These are phyloP conservation scores for Naematelia encephala DNA, from an alignment of 768 basidiomycete genomes.

Conservation along the genomic window DNA sequence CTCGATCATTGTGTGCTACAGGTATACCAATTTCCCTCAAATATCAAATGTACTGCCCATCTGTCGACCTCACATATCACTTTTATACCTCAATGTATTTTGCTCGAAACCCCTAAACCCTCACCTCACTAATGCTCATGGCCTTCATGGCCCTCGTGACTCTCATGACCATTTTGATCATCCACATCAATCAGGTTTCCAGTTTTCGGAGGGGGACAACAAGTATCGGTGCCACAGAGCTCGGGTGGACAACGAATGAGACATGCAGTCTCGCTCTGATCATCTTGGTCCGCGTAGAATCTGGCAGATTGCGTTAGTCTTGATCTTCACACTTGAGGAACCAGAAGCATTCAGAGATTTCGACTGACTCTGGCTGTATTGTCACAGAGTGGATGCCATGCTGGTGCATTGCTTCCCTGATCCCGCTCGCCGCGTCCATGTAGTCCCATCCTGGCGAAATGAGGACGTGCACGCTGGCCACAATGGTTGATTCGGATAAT, in stretches of 20 bases:
- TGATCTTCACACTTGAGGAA: background rate
- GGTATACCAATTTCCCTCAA: slow-evolving; percentile 1
- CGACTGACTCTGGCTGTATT: slow-evolving; percentile 73
- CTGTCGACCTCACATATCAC: too few species aligned
- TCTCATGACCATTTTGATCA: slow-evolving; percentile 21
- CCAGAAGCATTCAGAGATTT: background rate
- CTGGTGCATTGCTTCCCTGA: slow-evolving; percentile 77
- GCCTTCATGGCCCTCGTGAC: slow-evolving; percentile 5
- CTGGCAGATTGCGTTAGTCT: slow-evolving; percentile 9
- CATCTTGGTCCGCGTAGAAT: slow-evolving; percentile 18
- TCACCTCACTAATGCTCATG: background rate
- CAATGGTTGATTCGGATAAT: slow-evolving; percentile 87
- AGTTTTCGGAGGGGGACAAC: slow-evolving; percentile 38
- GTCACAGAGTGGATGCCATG: slow-evolving; percentile 93
- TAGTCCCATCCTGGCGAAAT: slow-evolving; percentile 78
- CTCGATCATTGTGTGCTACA: background rate
- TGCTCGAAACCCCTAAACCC: too few species aligned
- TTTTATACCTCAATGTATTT: too few species aligned
- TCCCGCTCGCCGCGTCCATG: slow-evolving; percentile 80
- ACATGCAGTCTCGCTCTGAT: slow-evolving; percentile 38
- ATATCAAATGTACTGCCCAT: too few species aligned
- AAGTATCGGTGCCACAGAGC: slow-evolving; percentile 46
- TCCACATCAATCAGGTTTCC: slow-evolving; percentile 45
- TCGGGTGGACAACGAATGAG: slow-evolving; percentile 50
- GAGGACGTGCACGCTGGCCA: slow-evolving; percentile 93